phyloP scores from a whole-genome alignment of 2,329 filamentous ascomycete species.

The Epichloe baconii region DNA sequence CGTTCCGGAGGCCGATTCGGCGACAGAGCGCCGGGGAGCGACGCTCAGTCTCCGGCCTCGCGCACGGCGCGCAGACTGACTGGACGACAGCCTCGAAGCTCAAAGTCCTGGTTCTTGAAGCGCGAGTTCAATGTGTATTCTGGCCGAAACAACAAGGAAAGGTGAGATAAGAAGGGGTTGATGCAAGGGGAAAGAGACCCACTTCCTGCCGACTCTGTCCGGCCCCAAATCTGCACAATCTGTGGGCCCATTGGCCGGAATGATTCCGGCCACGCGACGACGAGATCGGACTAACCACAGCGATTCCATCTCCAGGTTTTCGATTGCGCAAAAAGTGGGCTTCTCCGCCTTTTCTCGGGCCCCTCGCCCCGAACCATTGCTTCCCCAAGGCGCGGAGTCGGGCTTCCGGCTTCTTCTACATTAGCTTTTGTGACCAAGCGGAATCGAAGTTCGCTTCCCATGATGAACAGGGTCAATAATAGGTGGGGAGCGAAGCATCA shows the following conservation, averaged over 20 bases:
- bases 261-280: conserved; percentile 18
- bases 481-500: background rate
- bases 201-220: conserved; percentile 13
- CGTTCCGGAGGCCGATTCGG: background rate
- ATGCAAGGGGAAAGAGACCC: conserved; percentile 2
- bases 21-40: background rate
- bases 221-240: conserved; percentile 6
- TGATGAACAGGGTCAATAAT: no score
- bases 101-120: no score
- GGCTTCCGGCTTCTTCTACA: no score
- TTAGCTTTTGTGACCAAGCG: no score
- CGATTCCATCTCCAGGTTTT: background rate
- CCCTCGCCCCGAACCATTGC: background rate
- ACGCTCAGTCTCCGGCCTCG: background rate
- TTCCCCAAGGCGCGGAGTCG: no score
- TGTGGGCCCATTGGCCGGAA: conserved; percentile 18
- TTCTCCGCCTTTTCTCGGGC: background rate
- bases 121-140: no score
- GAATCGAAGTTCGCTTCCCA: no score
- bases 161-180: no score
- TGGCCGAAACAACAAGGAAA: no score
- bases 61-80: background rate
- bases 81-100: no score
- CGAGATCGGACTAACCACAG: conserved; percentile 12
- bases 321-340: background rate